These are phyloP conservation scores for Podaxis sp. DNA, from an alignment of 768 basidiomycete species.

Conservation along the genomic window DNA sequence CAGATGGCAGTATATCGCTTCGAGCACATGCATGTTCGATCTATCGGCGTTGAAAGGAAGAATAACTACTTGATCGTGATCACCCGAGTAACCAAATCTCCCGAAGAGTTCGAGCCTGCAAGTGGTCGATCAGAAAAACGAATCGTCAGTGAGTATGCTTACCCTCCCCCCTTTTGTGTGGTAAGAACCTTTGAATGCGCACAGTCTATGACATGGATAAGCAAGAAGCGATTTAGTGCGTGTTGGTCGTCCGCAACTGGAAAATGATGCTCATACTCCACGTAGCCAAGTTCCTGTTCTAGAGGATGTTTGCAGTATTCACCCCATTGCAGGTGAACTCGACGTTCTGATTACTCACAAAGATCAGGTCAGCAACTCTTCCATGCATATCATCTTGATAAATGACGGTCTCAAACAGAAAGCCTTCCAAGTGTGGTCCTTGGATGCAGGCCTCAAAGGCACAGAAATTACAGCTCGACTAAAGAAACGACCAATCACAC, in stretches of 20 bases:
- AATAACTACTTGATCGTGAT: slow-evolving; percentile 9
- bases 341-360: slow-evolving; percentile 11
- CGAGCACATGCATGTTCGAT: slow-evolving; percentile 9
- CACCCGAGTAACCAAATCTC: slow-evolving; percentile 4
- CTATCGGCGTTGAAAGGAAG: slow-evolving; percentile 5
- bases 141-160: neutral
- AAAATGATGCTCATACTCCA: neutral
- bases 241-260: neutral
- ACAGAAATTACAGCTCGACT: slow-evolving; percentile 8
- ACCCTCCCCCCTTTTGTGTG: neutral
- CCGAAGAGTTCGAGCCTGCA: slow-evolving; percentile 5
- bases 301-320: slow-evolving; percentile 2
- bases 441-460: slow-evolving; percentile 12
- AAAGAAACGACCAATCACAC: slow-evolving; percentile 5
- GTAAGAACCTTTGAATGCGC: no score
- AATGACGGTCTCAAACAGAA: neutral
- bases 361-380: slow-evolving; percentile 5
- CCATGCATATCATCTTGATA: neutral
- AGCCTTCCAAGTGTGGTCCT: slow-evolving; percentile 11
- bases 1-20: slow-evolving; percentile 14
- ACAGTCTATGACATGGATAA: slow-evolving; percentile 15
- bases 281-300: slow-evolving; percentile 10
- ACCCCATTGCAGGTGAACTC: slow-evolving; percentile 9
- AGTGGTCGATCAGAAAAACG: slow-evolving; percentile 12
- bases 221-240: slow-evolving; percentile 6